Conservation (phyloP, 83 land plant genomes). For the Picea mariana region DNA sequence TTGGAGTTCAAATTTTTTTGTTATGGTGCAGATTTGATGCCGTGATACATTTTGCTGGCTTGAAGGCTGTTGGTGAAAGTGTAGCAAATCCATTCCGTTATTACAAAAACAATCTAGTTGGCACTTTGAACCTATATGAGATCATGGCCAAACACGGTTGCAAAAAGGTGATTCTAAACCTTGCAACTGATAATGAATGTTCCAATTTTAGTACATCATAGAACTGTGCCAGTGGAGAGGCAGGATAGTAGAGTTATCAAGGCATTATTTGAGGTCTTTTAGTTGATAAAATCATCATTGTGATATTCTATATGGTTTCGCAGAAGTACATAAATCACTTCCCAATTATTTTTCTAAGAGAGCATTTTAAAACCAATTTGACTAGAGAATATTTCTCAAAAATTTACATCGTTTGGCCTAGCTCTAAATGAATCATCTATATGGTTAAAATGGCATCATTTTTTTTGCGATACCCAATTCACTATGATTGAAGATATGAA, state of each 20-base stretch:
- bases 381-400: background rate
- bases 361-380: background rate
- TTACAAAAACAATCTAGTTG: constrained; percentile 56
- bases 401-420: background rate
- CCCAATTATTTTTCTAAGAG: background rate
- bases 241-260: background rate
- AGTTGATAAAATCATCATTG: background rate
- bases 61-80: constrained; percentile 80
- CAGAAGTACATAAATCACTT: background rate
- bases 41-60: constrained; percentile 74
- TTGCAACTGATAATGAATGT: background rate
- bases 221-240: background rate
- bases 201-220: background rate
- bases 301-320: background rate
- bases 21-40: constrained; percentile 56
- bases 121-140: constrained; percentile 54
- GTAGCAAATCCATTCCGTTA: constrained; percentile 55
- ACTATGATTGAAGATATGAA: too few species aligned
- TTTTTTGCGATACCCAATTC: background rate
- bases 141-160: constrained; percentile 50
- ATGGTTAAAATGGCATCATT: background rate
- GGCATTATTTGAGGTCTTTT: background rate
- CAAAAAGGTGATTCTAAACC: constrained; percentile 44
- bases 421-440: background rate
- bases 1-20: background rate